Base-by-base conservation (phyloP, 768 basidiomycete species). In the Podaxis sp. region DNA sequence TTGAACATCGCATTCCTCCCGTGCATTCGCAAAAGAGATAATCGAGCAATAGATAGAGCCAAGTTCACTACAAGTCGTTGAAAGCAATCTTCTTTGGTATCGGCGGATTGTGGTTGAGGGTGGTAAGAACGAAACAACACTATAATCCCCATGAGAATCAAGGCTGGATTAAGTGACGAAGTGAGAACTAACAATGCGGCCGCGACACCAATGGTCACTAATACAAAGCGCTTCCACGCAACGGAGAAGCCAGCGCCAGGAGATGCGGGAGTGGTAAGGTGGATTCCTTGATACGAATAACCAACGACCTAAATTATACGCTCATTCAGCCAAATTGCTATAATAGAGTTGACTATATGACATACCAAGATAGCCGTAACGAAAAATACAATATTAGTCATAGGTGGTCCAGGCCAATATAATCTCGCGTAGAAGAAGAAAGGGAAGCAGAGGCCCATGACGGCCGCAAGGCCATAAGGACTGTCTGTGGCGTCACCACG, bases 41-140 rank as follows among this genome's bases (percentile, higher is more conserved):
- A 93, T 83, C 1, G 87, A 82, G 69, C 93, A 95, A 61, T 94
- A 89, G 9, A 90, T 79, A 0, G 82, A 75, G 1, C 91, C 93
- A 5, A 92, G 73, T 67, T 93, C 86, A 0, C 80, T 74, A 36
- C 85, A 80, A 0, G 87, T 87, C 1, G 88, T 90, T 0, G 92
- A 80, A 64, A 94, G 78, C 1, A 87, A 81, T 6, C 80, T 77
- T 3, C 93, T 85, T 65, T 93, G 87, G 65, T 93, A 93, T 8
- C 75, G 74, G 4, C 92, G 85, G 40, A 92, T 85, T 0, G 92
- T 90, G 0, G 84, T 89, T 0, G 87, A 82, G n/a, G 86, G 89
- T n/a, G 85, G 90, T 19, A 87, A 76, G 77, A 85, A 86, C 8
- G 85, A 92, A 66, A 86, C 80, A n/a, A 90, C 71, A 64, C 90